phyloP scores from a whole-genome alignment of 257 asterid genomes.

The Marsdenia floribunda region DNA sequence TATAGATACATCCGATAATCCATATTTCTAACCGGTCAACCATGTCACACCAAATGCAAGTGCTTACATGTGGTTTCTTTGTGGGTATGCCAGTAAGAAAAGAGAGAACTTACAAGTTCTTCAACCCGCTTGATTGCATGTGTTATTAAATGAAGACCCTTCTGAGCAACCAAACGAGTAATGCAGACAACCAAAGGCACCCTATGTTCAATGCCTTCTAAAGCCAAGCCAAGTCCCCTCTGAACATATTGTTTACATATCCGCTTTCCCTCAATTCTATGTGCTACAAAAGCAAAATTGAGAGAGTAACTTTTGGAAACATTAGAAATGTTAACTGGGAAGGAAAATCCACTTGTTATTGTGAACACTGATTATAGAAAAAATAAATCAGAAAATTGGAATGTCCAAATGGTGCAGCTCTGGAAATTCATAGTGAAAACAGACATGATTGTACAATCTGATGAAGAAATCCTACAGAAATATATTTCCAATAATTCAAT shows the following conservation, averaged over 20 bases:
- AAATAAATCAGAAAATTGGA: neutral
- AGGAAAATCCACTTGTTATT: conserved; percentile 12
- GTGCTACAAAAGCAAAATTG: conserved; percentile 34
- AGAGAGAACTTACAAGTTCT: conserved; percentile 44
- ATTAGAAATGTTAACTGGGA: conserved; percentile 8
- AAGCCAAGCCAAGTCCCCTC: conserved; percentile 72
- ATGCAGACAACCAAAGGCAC: conserved; percentile 76
- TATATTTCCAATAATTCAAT: neutral
- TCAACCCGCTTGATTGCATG: conserved; percentile 59
- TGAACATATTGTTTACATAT: conserved; percentile 78
- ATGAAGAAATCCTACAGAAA: neutral
- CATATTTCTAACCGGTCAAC: neutral
- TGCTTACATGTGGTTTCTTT: neutral
- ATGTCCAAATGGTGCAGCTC: neutral
- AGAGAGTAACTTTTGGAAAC: neutral
- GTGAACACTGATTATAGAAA: neutral
- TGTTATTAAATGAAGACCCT: conserved; percentile 82
- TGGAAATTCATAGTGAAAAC: neutral
- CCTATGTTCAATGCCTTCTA: conserved; percentile 30
- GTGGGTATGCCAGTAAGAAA: neutral
- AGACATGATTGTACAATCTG: neutral
- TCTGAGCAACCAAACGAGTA: conserved; percentile 83
- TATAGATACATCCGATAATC: neutral
- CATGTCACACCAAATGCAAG: neutral
- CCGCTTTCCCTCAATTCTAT: conserved; percentile 52